Evolutionary conservation across 306 rosid species (phyloP).

Genomic region (Inga oerstediana): DNA sequence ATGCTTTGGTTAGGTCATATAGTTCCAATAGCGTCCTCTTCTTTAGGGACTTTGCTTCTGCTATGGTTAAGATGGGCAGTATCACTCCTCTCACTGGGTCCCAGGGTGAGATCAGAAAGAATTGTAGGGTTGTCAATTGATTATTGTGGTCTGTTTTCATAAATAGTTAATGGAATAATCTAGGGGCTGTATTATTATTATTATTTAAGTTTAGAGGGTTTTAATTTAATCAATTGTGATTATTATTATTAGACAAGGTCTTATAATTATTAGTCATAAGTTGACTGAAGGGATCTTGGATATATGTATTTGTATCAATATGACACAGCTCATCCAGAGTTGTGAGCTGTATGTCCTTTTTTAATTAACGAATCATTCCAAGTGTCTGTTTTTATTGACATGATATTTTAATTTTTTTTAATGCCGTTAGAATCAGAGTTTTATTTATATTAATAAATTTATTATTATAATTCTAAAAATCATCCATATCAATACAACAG

Average conservation of each 20-base stretch:
- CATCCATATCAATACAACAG: too few species aligned
- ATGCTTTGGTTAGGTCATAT: slow-evolving; percentile 59
- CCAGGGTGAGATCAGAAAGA: slow-evolving; percentile 64
- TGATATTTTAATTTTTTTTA: background rate
- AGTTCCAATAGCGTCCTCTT: slow-evolving; percentile 41
- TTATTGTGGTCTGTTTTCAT: too few species aligned
- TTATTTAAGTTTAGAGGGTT: background rate
- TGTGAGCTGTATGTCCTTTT: background rate
- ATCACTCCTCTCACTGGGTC: slow-evolving; percentile 69
- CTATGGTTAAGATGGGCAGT: slow-evolving; percentile 72
- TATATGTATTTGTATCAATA: background rate
- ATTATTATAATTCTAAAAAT: too few species aligned
- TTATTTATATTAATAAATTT: background rate
- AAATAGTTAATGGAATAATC: too few species aligned
- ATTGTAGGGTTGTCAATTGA: slow-evolving; percentile 66
- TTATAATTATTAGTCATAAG: background rate
- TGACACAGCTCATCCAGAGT: background rate
- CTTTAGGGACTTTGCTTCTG: slow-evolving; percentile 59
- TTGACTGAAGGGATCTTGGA: background rate
- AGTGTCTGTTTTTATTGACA: background rate
- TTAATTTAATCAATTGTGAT: background rate
- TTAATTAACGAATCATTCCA: background rate
- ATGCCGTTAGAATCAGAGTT: background rate
- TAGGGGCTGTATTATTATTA: too few species aligned
- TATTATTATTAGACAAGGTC: background rate